phyloP scores from a whole-genome alignment of 164 flowering plant genomes.

The Magnolia changhungtana region DNA sequence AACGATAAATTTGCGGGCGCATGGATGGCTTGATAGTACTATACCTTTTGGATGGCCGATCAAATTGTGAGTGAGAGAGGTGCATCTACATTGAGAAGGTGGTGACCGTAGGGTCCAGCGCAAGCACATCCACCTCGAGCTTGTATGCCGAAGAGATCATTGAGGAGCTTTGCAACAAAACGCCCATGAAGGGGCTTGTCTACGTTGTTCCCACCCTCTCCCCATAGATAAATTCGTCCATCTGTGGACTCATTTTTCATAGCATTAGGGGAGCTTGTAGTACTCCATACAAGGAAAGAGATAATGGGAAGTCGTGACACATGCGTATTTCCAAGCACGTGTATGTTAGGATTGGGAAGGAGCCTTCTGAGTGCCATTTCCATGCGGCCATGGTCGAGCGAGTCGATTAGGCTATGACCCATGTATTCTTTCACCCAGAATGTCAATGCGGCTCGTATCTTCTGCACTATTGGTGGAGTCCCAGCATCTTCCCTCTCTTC shows the following conservation, averaged over 20 bases:
- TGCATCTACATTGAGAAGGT: constrained; percentile 45
- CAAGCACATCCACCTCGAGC: constrained; percentile 91
- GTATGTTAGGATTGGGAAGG: constrained; percentile 46
- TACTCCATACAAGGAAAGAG: constrained; percentile 51
- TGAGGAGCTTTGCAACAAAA: constrained; percentile 70
- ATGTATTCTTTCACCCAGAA: constrained; percentile 87
- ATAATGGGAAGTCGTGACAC: constrained; percentile 57
- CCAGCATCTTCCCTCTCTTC: constrained; percentile 89
- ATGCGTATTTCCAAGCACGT: constrained; percentile 57
- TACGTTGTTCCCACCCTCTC: constrained; percentile 33
- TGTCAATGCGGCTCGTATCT: constrained; percentile 62
- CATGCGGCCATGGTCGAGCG: constrained; percentile 30
- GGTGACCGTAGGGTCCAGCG: constrained; percentile 85
- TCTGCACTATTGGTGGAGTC: constrained; percentile 72
- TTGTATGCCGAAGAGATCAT: constrained; percentile 83
- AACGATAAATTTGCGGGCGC: too few relatives aligned
- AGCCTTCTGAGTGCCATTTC: constrained; percentile 55
- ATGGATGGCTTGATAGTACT: too few relatives aligned
- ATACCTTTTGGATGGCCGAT: too few relatives aligned
- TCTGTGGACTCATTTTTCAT: neutral
- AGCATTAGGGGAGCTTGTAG: constrained; percentile 26
- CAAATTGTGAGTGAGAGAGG: neutral
- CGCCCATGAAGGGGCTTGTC: constrained; percentile 79
- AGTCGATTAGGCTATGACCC: constrained; percentile 47
- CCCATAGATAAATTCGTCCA: constrained; percentile 30